phyloP scores from a whole-genome alignment of 108 stramenopile genomes.

The Skeletonema menzelii region DNA sequence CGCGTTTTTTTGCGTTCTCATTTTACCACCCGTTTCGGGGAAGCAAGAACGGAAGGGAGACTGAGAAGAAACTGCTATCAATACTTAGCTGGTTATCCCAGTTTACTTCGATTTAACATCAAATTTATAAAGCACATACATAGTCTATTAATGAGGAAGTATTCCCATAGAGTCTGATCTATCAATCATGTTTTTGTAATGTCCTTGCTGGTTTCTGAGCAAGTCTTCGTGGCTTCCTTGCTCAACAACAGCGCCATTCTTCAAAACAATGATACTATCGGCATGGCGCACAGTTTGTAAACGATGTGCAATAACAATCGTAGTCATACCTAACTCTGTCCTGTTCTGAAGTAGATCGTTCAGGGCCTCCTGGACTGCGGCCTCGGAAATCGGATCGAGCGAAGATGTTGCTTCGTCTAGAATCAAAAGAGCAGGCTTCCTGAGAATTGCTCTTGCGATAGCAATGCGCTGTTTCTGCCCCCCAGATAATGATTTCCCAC shows the following conservation, averaged over 20 bases:
- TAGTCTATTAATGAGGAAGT: slow-evolving; percentile 14
- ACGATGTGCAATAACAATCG: slow-evolving; percentile 88
- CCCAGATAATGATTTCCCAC: slow-evolving; percentile 80
- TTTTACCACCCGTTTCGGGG: too few relatives aligned
- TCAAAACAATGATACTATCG: slow-evolving; percentile 79
- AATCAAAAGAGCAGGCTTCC: slow-evolving; percentile 78
- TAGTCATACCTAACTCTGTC: slow-evolving; percentile 51
- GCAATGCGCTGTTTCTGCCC: slow-evolving; percentile 96
- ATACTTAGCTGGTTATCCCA: too few relatives aligned
- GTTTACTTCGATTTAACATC: too few relatives aligned
- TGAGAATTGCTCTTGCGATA: slow-evolving; percentile 87
- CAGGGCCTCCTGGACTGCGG: slow-evolving; percentile 78
- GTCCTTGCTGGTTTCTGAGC: slow-evolving; percentile 36
- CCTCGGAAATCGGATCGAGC: slow-evolving; percentile 64
- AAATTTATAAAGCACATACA: too few relatives aligned
- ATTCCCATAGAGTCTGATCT: slow-evolving; percentile 43
- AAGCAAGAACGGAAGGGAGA: too few relatives aligned
- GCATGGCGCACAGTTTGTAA: slow-evolving; percentile 84
- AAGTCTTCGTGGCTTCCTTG: slow-evolving; percentile 86
- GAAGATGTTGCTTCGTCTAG: slow-evolving; percentile 82
- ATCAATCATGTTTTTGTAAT: slow-evolving; percentile 55
- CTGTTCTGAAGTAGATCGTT: slow-evolving; percentile 60
- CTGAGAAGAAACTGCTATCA: too few relatives aligned
- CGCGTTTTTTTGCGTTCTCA: too few relatives aligned
- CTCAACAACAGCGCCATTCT: slow-evolving; percentile 70